phyloP scores from a whole-genome alignment of 2,329 filamentous ascomycete species.

The Fonsecaea multimorphosa region DNA sequence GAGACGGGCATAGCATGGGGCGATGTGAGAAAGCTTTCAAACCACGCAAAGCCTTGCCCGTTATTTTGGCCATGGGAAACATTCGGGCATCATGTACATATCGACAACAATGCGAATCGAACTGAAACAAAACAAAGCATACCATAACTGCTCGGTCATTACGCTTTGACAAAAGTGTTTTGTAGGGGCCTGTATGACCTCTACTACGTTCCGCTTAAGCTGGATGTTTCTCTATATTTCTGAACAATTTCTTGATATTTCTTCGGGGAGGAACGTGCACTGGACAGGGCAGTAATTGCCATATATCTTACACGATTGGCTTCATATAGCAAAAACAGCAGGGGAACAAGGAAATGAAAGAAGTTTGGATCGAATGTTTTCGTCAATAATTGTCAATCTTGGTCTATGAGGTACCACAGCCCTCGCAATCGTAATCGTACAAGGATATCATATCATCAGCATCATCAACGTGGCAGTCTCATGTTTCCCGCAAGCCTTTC shows the following conservation, averaged over 20 bases:
- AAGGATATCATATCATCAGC: constrained; percentile 27
- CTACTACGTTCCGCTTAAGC: neutral
- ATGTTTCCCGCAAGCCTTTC: neutral
- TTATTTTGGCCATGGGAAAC: neutral
- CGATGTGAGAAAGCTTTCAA: neutral
- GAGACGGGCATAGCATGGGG: neutral
- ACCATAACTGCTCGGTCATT: neutral
- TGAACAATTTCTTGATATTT: neutral
- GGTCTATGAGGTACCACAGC: neutral
- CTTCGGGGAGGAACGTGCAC: neutral
- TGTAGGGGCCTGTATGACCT: neutral
- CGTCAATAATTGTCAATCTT: constrained; percentile 9
- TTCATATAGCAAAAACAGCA: neutral
- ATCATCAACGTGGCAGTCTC: neutral
- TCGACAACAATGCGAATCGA: neutral
- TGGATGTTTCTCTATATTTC: neutral
- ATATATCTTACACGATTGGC: neutral
- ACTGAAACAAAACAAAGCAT: neutral
- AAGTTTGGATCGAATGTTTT: neutral
- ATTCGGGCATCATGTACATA: neutral
- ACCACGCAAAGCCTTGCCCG: neutral
- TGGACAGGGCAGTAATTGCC: too few species aligned
- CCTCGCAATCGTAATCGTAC: constrained; percentile 19
- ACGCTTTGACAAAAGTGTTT: neutral
- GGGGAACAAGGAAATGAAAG: neutral